These are phyloP conservation scores for Sorghum bicolor DNA, from an alignment of 176 grass and related monocot species.

Conservation along the genomic window Sorghum_bicolor_NCBIv3 NC_012879.2:8020001-8020500, in stretches of 20 bases:
- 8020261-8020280: not conserved
- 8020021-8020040: not conserved
- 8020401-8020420: slow-evolving; percentile 49
- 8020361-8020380: slow-evolving; percentile 31
- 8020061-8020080: too few relatives aligned
- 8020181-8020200: not conserved
- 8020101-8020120: slow-evolving; percentile 14
- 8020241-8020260: slow-evolving; percentile 12
- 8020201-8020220: not conserved
- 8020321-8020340: slow-evolving; percentile 62
- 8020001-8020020: not conserved
- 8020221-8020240: not conserved
- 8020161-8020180: slow-evolving; percentile 5
- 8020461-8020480: not conserved
- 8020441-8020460: slow-evolving; percentile 29
- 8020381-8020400: slow-evolving; percentile 43
- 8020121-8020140: not conserved
- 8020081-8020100: not conserved
- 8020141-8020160: not conserved
- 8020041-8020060: not conserved
- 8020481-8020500: not conserved
- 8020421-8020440: slow-evolving; percentile 15
- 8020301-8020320: slow-evolving; percentile 41
- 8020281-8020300: not conserved
- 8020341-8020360: slow-evolving; percentile 35